A percentile compares a stretch with the other conserved stretches of the same genome.
These are phyloP conservation scores for Rhizopogon vinicolor DNA, from an alignment of 768 basidiomycete species.

Conservation along the genomic window DNA sequence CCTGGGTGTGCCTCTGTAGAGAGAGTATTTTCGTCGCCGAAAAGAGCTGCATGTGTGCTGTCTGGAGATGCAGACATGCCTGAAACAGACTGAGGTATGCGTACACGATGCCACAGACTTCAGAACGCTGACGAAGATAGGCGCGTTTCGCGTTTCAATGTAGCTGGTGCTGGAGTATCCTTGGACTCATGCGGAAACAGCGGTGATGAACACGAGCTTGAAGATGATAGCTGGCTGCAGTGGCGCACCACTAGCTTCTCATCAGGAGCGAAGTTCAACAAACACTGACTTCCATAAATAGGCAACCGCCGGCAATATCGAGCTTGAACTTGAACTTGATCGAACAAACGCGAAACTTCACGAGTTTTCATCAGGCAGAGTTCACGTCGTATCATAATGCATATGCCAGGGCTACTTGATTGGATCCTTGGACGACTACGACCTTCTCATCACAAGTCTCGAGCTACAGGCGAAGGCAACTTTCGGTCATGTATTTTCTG, in stretches of 20 bases:
- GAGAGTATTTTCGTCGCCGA: slow-evolving; percentile 18
- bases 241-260: neutral
- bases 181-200: neutral
- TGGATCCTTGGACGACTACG: slow-evolving; percentile 5
- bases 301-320: neutral
- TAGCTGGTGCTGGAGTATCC: neutral
- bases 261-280: neutral
- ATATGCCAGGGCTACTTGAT: slow-evolving; percentile 4
- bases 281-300: slow-evolving; percentile 2
- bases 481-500: slow-evolving; percentile 34
- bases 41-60: slow-evolving; percentile 22
- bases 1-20: slow-evolving; percentile 11
- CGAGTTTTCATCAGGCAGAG: too few species aligned
- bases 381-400: too few species aligned
- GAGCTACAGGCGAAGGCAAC: neutral
- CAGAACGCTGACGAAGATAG: neutral
- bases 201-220: neutral
- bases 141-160: neutral
- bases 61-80: slow-evolving; percentile 28
- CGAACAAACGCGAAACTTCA: too few species aligned
- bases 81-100: neutral
- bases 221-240: neutral
- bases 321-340: too few species aligned
- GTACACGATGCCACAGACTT: neutral
- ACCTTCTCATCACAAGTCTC: neutral